Percentiles rank a stretch among this genome's conserved stretches.
These are phyloP conservation scores for Hypoxylon fuscum DNA, from an alignment of 495 filamentous ascomycete species.

Conservation along the genomic window DNA sequence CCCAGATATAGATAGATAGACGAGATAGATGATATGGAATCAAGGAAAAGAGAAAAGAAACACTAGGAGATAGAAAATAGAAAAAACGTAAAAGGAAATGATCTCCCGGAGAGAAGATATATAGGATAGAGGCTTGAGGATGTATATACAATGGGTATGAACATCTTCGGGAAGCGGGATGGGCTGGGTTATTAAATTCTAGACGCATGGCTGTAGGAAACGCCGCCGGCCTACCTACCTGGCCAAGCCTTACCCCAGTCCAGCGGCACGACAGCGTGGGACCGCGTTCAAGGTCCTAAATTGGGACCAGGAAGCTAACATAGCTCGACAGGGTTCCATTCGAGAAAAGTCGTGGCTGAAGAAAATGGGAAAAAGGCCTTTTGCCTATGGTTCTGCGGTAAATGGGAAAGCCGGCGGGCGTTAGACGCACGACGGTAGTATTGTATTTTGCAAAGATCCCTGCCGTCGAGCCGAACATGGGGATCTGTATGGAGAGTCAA, in stretches of 20 bases:
- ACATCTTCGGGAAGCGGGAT: slow-evolving; percentile 31
- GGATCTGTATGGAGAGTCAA: slow-evolving; percentile 39
- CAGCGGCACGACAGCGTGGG: slow-evolving; percentile 38
- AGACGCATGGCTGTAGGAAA: slow-evolving; percentile 12
- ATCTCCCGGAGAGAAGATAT: slow-evolving; percentile 39
- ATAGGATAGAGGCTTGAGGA: slow-evolving; percentile 37
- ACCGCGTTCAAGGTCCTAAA: slow-evolving; percentile 28
- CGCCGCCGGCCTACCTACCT: slow-evolving; percentile 16
- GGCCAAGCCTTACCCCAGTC: slow-evolving; percentile 39
- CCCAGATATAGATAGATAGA: slow-evolving; percentile 33
- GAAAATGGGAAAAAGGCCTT: slow-evolving; percentile 21
- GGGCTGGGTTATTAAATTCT: slow-evolving; percentile 38
- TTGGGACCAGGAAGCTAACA: slow-evolving; percentile 24
- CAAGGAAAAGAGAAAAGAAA: slow-evolving; percentile 42
- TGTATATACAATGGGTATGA: slow-evolving; percentile 36
- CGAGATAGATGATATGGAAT: slow-evolving; percentile 33
- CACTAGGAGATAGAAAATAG: slow-evolving; percentile 45
- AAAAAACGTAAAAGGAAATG: slow-evolving; percentile 48
- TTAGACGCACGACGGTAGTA: slow-evolving; percentile 36
- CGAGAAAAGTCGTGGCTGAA: slow-evolving; percentile 13
- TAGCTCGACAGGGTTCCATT: slow-evolving; percentile 11
- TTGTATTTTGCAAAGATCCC: slow-evolving; percentile 28
- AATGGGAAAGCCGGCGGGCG: slow-evolving; percentile 15
- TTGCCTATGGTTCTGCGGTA: slow-evolving; percentile 35
- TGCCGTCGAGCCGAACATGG: slow-evolving; percentile 32